Base-by-base conservation (phyloP, 768 basidiomycete genomes). In the Psilocybe sp. region DNA sequence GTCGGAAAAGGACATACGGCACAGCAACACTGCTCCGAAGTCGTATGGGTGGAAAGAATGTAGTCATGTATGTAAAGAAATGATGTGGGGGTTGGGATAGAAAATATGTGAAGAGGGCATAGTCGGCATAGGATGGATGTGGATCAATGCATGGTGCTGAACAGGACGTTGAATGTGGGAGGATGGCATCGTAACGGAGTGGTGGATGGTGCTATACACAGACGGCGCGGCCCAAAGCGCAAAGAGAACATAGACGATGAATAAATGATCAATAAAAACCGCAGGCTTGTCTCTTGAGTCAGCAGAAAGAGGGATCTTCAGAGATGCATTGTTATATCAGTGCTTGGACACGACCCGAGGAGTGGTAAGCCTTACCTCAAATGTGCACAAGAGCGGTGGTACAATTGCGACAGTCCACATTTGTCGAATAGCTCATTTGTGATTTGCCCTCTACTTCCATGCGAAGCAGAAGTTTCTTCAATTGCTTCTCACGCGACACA, bases 401-500 rank as follows among this genome's bases (percentile, higher is more conserved):
- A 56, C 76, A 77, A 47, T 69, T 71, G 49, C 63, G 70, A 59
- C 73, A 78, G 46, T 60, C 60, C 38, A 68, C 51, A 50, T 62
- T 52, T 50, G 64, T 51, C 52, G 56, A 57, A 49, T 54, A 63
- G 52, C 55, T 62, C 58, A 63, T 65, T 46, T 56, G 59, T 44
- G 55, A 47, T 28, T 47, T 48, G 51, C 68, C 66, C 55, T 77
- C 73, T 40, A 57, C 63, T 57, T 77, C 71, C 62, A 91, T 67
- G 55, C 83, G 79, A 31, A 64, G 59, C 62, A 73, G 75, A 58
- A 91, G 67, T 66, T 78, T 82, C 62, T 79, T 78, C 57, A 91
- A 64, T 64, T 92, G 89, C 55, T 71, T 77, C 58, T 84, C 77
- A 62, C 78, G 84, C 20, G 82, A 75, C 41, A 87, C 82, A 60